Percentiles rank a stretch among this genome's conserved stretches.
phyloP scores from a whole-genome alignment of 2,329 filamentous ascomycete genomes.

The Aquanectria penicillioides region DNA sequence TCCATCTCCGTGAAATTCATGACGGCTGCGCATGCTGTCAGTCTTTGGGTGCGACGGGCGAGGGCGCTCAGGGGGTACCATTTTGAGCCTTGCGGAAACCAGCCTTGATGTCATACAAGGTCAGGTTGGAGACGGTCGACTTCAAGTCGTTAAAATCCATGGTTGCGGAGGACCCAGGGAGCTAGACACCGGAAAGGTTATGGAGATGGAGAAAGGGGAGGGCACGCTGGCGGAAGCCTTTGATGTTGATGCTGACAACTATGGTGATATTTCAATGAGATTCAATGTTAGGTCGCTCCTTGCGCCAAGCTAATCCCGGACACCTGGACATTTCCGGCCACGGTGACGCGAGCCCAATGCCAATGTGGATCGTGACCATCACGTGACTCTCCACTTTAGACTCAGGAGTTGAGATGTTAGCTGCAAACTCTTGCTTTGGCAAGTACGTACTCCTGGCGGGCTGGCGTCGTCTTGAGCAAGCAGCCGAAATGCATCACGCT shows the following conservation, averaged over 20 bases:
- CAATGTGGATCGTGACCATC: slow-evolving; percentile 27
- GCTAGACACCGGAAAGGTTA: slow-evolving; percentile 16
- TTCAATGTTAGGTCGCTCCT: slow-evolving; percentile 34
- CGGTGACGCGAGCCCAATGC: slow-evolving; percentile 29
- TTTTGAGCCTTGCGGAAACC: slow-evolving; percentile 96
- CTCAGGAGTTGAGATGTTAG: neutral
- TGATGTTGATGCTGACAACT: slow-evolving; percentile 25
- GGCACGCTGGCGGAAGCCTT: slow-evolving; percentile 10
- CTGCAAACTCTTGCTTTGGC: no score
- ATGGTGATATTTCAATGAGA: slow-evolving; percentile 22
- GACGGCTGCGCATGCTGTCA: slow-evolving; percentile 71
- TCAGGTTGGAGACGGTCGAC: slow-evolving; percentile 89
- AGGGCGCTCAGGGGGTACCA: slow-evolving; percentile 65
- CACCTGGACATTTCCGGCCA: slow-evolving; percentile 39
- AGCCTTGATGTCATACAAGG: slow-evolving; percentile 94
- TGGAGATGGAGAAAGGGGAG: neutral
- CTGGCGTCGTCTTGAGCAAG: no score
- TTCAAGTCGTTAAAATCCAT: slow-evolving; percentile 91
- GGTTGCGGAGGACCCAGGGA: slow-evolving; percentile 43
- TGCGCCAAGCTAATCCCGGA: slow-evolving; percentile 40
- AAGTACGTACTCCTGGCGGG: no score
- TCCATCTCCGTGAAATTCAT: slow-evolving; percentile 99
- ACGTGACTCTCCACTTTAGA: slow-evolving; percentile 23
- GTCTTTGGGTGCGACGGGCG: slow-evolving; percentile 28
- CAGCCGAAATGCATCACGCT: no score